Conservation (phyloP, 345 rosid genomes). For the Microcos paniculata region DNA sequence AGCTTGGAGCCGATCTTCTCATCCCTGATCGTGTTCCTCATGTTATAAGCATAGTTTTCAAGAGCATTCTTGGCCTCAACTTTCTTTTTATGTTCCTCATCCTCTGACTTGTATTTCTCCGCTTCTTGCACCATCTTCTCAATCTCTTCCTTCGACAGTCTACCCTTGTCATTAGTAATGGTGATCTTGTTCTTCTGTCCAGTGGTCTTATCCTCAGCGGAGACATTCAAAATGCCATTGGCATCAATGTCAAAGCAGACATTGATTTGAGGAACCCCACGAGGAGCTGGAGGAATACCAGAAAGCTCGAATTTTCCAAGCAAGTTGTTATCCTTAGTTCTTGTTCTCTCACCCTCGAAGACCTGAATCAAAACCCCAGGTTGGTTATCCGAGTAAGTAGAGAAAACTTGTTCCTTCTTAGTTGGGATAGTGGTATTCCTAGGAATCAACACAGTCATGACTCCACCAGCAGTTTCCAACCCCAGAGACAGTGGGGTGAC, state of each 20-base stretch:
- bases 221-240: constrained; percentile 48
- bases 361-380: constrained; percentile 65
- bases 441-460: constrained; percentile 62
- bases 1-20: constrained; percentile 14
- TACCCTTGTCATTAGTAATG: constrained; percentile 51
- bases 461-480: constrained; percentile 59
- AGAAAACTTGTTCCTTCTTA: constrained; percentile 59
- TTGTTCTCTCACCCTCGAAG: constrained; percentile 55
- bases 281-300: constrained; percentile 63
- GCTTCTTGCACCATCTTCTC: constrained; percentile 61
- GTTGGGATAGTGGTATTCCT: constrained; percentile 62
- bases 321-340: constrained; percentile 58
- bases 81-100: constrained; percentile 53
- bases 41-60: constrained; percentile 8
- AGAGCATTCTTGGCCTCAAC: constrained; percentile 48
- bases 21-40: constrained; percentile 14
- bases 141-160: constrained; percentile 50
- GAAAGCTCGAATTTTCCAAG: constrained; percentile 64
- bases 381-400: constrained; percentile 61
- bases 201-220: constrained; percentile 50
- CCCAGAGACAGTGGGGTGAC: constrained; percentile 57
- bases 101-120: constrained; percentile 50
- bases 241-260: constrained; percentile 42
- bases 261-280: constrained; percentile 53
- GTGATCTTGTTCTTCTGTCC: constrained; percentile 61